Evolutionary conservation across 805 yeast species (phyloP).

Genomic region (Clavispora carvajalis): DNA sequence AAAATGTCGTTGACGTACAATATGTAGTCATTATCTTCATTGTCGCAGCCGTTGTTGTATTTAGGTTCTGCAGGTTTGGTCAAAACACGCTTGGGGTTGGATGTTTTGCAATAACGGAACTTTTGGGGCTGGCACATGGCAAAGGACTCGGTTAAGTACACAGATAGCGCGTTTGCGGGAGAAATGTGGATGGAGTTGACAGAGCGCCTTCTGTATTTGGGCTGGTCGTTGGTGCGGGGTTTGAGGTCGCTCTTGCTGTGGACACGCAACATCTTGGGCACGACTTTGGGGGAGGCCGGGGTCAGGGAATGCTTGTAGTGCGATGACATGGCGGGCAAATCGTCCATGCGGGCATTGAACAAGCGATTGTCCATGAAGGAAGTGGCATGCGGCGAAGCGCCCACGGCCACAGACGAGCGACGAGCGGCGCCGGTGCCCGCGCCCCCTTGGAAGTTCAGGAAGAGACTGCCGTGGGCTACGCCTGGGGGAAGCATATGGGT

Average conservation of each 20-base stretch:
- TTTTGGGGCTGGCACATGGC: constrained; percentile 71
- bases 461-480: not conserved
- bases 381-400: constrained; percentile 2
- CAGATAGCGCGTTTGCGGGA: constrained; percentile 77
- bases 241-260: constrained; percentile 44
- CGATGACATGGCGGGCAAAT: constrained; percentile 2
- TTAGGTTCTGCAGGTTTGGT: constrained; percentile 89
- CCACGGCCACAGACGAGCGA: constrained; percentile 17
- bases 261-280: constrained; percentile 47
- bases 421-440: constrained; percentile 8
- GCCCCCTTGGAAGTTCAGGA: constrained; percentile 1
- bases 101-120: constrained; percentile 75
- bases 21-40: constrained; percentile 84
- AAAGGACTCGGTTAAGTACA: constrained; percentile 73
- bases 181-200: constrained; percentile 60
- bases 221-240: constrained; percentile 58
- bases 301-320: constrained; percentile 1
- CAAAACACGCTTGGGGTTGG: constrained; percentile 86
- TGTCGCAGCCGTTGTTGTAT: constrained; percentile 79
- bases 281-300: constrained; percentile 17
- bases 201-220: constrained; percentile 68
- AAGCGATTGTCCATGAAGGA: constrained; percentile 6
- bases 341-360: constrained; percentile 9
- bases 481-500: constrained; percentile 1
- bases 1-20: constrained; percentile 90